Base-by-base conservation (phyloP, 768 basidiomycete species). In the Lentinus tigrinus region DNA sequence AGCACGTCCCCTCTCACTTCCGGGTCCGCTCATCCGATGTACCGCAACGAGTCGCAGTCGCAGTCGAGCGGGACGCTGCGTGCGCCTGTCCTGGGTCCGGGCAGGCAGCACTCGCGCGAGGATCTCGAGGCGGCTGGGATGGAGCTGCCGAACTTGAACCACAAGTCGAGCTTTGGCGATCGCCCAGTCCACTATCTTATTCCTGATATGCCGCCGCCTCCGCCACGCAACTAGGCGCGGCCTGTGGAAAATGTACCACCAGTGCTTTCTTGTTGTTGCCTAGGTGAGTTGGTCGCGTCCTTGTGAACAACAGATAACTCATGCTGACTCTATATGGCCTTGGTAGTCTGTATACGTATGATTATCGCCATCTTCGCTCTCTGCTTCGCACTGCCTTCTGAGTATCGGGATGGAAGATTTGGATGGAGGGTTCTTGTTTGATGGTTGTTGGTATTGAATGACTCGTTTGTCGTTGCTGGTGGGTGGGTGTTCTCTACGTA, bases 91-190 rank as follows among this genome's bases (percentile, higher is more conserved):
- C n/a, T 50, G 23, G 49, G 43, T 0, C 39, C 58, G 13, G 60
- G 24, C 3, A 44, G 55, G 19, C 56, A 56, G 36, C 65, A 57
- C 38, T 70, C 68, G 38, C 63, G 60, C 34, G 61, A 65, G 47
- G 69, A 67, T 42, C 56, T 69, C 23, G 54, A 63, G 14, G 56
- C 58, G 43, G 28, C 50, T 58, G 65, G 59, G 27, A 31, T 52
- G 52, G 52, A 52, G 40, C 46, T 64, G 27, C 60, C 66, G 55
- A 36, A 57, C 23, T 47, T 72, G 49, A 68, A 62, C 31, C 70
- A 70, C 56, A 69, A 72, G 67, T 58, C 63, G 21, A 72, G 71
- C 63, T 68, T 72, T 37, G 71, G 71, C 0, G 62, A 67, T 28
- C 62, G 63, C 42, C 65, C 59, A 48, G 65, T 72, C 61, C 71